Evolutionary conservation across 352 stramenopile genomes (phyloP), one percentile per base, ranked within the genome.

Genomic region (Phytopythium ostracodes): DNA sequence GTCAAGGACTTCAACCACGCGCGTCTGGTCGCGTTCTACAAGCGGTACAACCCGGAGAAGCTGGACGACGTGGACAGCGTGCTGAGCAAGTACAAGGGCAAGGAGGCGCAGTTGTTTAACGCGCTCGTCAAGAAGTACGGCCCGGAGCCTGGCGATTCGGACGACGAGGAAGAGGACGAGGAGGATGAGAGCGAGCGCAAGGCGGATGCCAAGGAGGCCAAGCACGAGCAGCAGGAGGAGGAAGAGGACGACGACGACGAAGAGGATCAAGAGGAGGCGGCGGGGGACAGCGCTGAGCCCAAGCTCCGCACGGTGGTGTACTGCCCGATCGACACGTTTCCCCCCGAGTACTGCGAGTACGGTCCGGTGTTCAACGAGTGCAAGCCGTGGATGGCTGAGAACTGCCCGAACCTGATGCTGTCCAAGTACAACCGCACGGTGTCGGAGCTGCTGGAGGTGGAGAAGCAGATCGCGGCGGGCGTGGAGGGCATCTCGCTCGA

Each of bases 381-480:
- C 68, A 92, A 92, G 72, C 77, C 79, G 24, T 94, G 86, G 86
- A 66, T 94, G 24, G 82, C 71, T 1, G 86, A 89, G 63, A 59
- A 94, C 69, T 87, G 69, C 62, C 86, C 86, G 15, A 67, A 82
- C n/a, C 67, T 94, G 15, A 73, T 82, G 61, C 71, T 94, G 25
- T 75, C 79, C 59, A 94, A 92, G 77, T 94, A 92, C 73, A 91
- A 91, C 72, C 83, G 85, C 65, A 94, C 85, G 42, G 80, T 94
- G 40, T 44, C 62, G 18, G 81, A 94, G 55, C 78, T 91, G 43
- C 47, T 94, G 49, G 81, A 94, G 33, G 83, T 78, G 22, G 85
- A 94, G 68, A 71, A 77, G 49, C 83, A 92, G 65, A 94, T 94
- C 64, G 85, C 82, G 18, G 81, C 76, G 24, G 85, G 85, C 25